Conservation (phyloP, 805 yeast species). For the Wickerhamiella azyma region DNA sequence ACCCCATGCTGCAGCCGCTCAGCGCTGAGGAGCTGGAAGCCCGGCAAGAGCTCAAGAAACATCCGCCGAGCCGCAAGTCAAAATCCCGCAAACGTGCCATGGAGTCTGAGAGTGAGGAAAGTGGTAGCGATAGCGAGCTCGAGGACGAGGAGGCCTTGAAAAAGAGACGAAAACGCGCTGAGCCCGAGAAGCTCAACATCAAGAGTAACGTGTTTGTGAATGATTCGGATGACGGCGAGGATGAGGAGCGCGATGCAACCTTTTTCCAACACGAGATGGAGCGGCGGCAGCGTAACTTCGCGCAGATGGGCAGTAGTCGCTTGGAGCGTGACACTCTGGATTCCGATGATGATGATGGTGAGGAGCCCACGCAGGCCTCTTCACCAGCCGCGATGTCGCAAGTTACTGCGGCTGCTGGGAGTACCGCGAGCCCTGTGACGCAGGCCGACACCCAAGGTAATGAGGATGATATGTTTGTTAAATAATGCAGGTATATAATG, state of each 20-base stretch:
- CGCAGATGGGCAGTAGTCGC: not conserved
- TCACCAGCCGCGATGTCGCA: no score
- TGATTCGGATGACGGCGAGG: constrained; percentile 53
- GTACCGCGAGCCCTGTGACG: no score
- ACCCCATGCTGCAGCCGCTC: constrained; percentile 17
- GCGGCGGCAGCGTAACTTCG: constrained; percentile 6
- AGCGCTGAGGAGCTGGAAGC: constrained; percentile 19
- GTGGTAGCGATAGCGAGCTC: not conserved
- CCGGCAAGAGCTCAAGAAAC: constrained; percentile 8
- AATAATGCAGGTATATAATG: not conserved
- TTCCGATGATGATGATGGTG: not conserved
- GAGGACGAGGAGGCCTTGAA: not conserved
- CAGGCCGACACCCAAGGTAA: no score
- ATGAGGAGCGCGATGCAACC: constrained; percentile 37
- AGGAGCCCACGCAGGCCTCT: no score
- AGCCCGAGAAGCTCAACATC: constrained; percentile 9
- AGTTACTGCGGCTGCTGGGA: no score
- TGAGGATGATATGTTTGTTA: not conserved
- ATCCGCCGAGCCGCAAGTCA: constrained; percentile 1
- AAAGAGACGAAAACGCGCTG: not conserved
- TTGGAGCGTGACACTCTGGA: not conserved
- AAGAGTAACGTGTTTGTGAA: constrained; percentile 42
- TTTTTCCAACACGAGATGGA: constrained; percentile 46
- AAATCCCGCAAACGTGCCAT: constrained; percentile 12
- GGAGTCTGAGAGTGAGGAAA: not conserved